Conservation (phyloP, 2,329 filamentous ascomycete genomes). For the Sclerotinia minor region DNA sequence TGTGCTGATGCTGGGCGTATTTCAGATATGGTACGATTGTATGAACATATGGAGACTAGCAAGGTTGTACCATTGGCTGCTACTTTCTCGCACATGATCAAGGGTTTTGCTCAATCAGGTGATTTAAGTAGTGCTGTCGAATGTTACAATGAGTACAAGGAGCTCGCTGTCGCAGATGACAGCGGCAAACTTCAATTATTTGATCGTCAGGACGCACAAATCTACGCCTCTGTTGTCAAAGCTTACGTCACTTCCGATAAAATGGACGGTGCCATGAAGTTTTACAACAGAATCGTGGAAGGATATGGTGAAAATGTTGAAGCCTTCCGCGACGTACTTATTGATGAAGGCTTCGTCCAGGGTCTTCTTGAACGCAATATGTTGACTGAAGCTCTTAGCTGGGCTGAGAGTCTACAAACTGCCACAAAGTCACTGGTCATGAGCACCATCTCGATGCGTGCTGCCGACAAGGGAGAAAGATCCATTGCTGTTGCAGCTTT, state of each 20-base stretch:
- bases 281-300: conserved; percentile 75
- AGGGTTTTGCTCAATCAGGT: conserved; percentile 79
- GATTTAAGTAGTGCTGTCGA: conserved; percentile 88
- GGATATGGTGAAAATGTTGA: conserved; percentile 58
- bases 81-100: conserved; percentile 91
- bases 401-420: conserved; percentile 65
- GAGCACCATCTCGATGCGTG: conserved; percentile 69
- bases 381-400: conserved; percentile 70
- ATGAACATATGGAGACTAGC: conserved; percentile 84
- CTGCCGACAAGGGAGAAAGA: conserved; percentile 76
- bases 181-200: conserved; percentile 67
- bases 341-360: conserved; percentile 75
- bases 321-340: conserved; percentile 69
- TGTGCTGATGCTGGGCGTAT: conserved; percentile 81
- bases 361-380: conserved; percentile 70
- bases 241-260: conserved; percentile 84
- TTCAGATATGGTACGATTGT: conserved; percentile 86
- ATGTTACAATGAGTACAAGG: conserved; percentile 93
- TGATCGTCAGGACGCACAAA: conserved; percentile 74
- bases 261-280: conserved; percentile 77
- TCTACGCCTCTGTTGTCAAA: conserved; percentile 89
- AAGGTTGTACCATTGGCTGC: conserved; percentile 73
- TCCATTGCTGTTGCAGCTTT: conserved; percentile 68
- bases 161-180: conserved; percentile 81
- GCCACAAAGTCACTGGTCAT: conserved; percentile 63